Evolutionary conservation across 2,329 filamentous ascomycete genomes (phyloP).

Genomic region (Penicillium italicum): DNA sequence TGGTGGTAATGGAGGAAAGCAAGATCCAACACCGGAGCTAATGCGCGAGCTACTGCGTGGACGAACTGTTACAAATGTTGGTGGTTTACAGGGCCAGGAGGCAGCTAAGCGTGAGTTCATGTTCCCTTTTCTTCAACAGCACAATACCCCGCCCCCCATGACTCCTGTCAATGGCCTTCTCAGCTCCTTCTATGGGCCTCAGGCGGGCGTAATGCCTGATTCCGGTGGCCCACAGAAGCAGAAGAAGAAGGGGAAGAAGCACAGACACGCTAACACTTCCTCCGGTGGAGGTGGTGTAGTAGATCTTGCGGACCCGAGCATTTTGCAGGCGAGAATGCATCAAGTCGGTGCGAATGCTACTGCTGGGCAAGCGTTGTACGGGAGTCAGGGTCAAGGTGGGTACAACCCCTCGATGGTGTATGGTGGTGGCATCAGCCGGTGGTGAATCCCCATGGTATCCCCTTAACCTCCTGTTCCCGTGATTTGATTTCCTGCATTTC

Average conservation of each 20-base stretch:
- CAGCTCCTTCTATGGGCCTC: conserved; percentile 85
- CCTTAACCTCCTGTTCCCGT: conserved; percentile 21
- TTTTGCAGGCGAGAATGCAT: conserved; percentile 96
- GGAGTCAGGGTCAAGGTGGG: conserved; percentile 85
- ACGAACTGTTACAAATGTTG: conserved; percentile 56
- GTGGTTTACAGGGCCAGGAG: conserved; percentile 71
- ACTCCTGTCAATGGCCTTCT: conserved; percentile 87
- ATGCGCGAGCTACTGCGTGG: conserved; percentile 78
- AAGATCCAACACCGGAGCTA: conserved; percentile 70
- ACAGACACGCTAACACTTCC: conserved; percentile 99
- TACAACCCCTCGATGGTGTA: conserved; percentile 85
- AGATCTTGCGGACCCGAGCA: conserved; percentile 99
- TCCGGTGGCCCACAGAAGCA: conserved; percentile 77
- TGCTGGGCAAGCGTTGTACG: conserved; percentile 84
- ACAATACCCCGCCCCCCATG: conserved; percentile 84
- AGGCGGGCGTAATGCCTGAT: conserved; percentile 84
- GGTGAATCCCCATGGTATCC: conserved; percentile 47
- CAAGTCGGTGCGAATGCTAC: conserved; percentile 70
- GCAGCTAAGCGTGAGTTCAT: conserved; percentile 97
- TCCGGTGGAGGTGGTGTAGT: conserved; percentile 99
- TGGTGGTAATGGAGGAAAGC: conserved; percentile 57
- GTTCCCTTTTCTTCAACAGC: conserved; percentile 86
- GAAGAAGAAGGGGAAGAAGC: conserved; percentile 99
- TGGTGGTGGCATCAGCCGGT: conserved; percentile 63
- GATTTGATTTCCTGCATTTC: conserved; percentile 21